phyloP scores from a whole-genome alignment of 108 stramenopile genomes.

The Nitzschia sp. region DNA sequence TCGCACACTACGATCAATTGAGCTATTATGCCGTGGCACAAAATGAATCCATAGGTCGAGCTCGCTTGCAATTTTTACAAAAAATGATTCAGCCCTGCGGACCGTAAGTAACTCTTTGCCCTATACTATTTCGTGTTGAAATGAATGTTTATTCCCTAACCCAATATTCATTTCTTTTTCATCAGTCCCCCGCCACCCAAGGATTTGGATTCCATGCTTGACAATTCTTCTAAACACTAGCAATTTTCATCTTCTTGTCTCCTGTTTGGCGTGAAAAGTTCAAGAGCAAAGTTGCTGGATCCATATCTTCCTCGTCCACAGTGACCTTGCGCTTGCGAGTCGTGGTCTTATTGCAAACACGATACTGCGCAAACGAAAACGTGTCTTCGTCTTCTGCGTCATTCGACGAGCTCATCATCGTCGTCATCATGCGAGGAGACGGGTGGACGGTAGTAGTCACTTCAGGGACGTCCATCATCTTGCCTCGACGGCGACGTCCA shows the following conservation, averaged over 20 bases:
- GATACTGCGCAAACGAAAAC: not conserved
- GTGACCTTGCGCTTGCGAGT: constrained; percentile 18
- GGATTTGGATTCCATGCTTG: constrained; percentile 32
- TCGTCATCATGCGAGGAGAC: not conserved
- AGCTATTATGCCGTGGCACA: constrained; percentile 96
- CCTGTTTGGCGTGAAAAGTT: constrained; percentile 43
- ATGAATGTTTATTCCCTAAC: not conserved
- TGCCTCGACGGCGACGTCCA: not conserved
- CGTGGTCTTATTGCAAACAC: not conserved
- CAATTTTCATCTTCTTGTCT: constrained; percentile 11
- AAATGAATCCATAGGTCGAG: constrained; percentile 91
- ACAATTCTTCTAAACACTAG: constrained; percentile 24
- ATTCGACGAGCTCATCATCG: not conserved
- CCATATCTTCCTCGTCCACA: constrained; percentile 15
- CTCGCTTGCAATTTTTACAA: constrained; percentile 87
- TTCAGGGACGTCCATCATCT: not conserved
- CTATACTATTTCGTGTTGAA: not conserved
- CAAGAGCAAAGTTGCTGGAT: constrained; percentile 31
- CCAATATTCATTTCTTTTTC: not conserved
- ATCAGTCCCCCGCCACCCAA: constrained; percentile 39
- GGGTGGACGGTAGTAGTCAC: not conserved
- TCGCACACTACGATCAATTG: constrained; percentile 96
- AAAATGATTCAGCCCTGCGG: constrained; percentile 88
- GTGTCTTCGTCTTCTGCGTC: not conserved
- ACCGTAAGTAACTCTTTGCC: constrained; percentile 44